A percentile compares a stretch with the other conserved stretches of the same genome.
Evolutionary conservation across 2,329 filamentous ascomycete genomes (phyloP).

Genomic region (Fusarium annulatum): DNA sequence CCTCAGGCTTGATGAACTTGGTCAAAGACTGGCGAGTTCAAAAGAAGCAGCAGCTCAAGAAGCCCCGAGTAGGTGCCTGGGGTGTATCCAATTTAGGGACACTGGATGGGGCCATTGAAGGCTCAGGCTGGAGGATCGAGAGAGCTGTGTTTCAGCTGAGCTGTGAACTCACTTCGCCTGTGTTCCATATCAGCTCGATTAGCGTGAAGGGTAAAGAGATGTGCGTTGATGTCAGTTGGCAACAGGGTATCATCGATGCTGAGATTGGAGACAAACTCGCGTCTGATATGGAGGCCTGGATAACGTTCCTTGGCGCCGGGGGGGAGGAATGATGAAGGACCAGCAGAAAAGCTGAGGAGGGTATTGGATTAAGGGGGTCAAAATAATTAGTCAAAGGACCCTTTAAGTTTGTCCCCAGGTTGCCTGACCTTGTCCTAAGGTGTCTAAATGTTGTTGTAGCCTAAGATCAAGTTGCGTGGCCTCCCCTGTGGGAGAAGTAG

Average conservation of each 20-base stretch:
- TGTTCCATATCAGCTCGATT: conserved; percentile 38
- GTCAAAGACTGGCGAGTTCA: conserved; percentile 41
- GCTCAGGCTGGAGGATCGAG: conserved; percentile 38
- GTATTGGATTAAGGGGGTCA: neutral
- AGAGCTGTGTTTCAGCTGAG: conserved; percentile 38
- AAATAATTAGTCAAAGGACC: neutral
- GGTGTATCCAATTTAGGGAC: conserved; percentile 46
- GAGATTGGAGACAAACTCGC: conserved; percentile 34
- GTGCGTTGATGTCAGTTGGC: conserved; percentile 43
- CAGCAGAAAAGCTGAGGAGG: neutral
- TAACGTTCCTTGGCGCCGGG: conserved; percentile 30
- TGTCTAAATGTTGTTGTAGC: neutral
- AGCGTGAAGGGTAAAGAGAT: conserved; percentile 38
- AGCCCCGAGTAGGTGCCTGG: conserved; percentile 39
- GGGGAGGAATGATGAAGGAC: conserved; percentile 15
- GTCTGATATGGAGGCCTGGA: conserved; percentile 37
- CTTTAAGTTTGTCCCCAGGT: neutral
- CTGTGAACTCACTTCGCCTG: conserved; percentile 34
- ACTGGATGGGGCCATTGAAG: conserved; percentile 33
- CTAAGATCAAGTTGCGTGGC: neutral
- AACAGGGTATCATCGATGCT: conserved; percentile 33
- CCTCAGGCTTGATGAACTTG: conserved; percentile 39
- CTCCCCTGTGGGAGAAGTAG: neutral
- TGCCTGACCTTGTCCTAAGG: neutral
- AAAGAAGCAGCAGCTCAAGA: conserved; percentile 30